Evolutionary conservation across 306 rosid genomes (phyloP), one percentile per base, ranked within the genome.

Genomic region (Acmispon strigosus): DNA sequence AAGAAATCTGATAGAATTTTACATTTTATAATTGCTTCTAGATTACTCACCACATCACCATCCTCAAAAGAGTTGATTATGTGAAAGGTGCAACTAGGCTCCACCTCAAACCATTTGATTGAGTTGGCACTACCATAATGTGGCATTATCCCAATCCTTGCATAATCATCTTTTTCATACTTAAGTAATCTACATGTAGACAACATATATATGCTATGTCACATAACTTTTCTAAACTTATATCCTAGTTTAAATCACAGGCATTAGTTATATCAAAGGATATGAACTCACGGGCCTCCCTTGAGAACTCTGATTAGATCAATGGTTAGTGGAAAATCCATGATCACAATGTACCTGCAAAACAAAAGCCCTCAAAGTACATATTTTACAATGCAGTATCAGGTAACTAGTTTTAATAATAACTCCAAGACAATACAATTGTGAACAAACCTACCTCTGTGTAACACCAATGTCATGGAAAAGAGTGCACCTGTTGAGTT

Each of bases 81-180:
- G 74, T 84, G 96, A 72, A 89, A 72, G 8, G 92, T 84, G 80
- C 89, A 87, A 47, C 79, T 82, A 58, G 88, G 89, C 74, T 84
- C 75, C 37, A 89, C 94, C 0, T 76, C 52, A 80, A 89, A 89
- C 97, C 97, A 92, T 42, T 56, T 56, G 66, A 89, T 62, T 68
- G 92, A 85, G 69, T 63, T 51, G 14, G 87, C 80, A 70, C 86
- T 73, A 17, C 96, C 90, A 51, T 75, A 87, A 66, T 84, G 96
- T 43, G 92, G 96, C 92, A 92, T 89, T 14, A 89, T 74, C 17
- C 94, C 94, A 36, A 92, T 92, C 70, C 86, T 87, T 16, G 96
- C 86, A 24, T 81, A 81, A 29, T 62, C 89, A 37, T 86, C 77
- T 45, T 80, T 82, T 0, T 68, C 54, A 69, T 83, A 89, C 85